Evolutionary conservation across 306 rosid species (phyloP), one percentile per base, ranked within the genome.

Genomic region (Sicyos edulis): DNA sequence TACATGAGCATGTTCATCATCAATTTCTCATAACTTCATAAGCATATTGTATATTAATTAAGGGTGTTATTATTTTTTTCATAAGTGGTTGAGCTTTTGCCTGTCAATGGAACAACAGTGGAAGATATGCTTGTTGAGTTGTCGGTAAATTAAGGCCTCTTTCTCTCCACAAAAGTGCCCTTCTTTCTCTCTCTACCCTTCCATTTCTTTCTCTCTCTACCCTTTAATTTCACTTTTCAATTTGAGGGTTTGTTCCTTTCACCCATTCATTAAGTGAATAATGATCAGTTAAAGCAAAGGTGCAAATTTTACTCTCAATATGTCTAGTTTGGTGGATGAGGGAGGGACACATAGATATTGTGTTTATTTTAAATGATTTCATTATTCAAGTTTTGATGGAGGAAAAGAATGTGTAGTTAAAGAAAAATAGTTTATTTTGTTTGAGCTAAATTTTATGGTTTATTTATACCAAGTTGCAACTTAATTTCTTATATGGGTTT

Each of bases 101-200:
- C 85, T 82, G 82, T 87, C 87, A 85, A 82, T 83, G 74, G 87
- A 83, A 83, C 81, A 49, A 82, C 37, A 32, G 37, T 32, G 37
- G 37, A 32, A 32, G 37, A 32, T 32, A 79, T 83, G 77, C 52
- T 75, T 80, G 96, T 83, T 90, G 83, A 83, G 80, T 86, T 92
- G 98, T 92, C 96, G 96, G 98, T 80, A 76, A 75, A 83, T 8
- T 37, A 5, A 37, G 44, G 44, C 8, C 44, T 37, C 8, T 37
- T 64, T 17, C 68, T 64, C 70, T 65, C 69, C 8, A 7, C 8
- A 37, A 37, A 37, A 37, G 54, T 66, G 72, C 72, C 55, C n/a
- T 32, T 32, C 37, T 32, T 32, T 32, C 37, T 32, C 37, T 32
- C 37, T 32, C 37, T 32, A 32, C 37, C 37, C 37, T 45, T 66